phyloP scores from a whole-genome alignment of 768 basidiomycete genomes.

The Tubosaeta brunneosetosa region DNA sequence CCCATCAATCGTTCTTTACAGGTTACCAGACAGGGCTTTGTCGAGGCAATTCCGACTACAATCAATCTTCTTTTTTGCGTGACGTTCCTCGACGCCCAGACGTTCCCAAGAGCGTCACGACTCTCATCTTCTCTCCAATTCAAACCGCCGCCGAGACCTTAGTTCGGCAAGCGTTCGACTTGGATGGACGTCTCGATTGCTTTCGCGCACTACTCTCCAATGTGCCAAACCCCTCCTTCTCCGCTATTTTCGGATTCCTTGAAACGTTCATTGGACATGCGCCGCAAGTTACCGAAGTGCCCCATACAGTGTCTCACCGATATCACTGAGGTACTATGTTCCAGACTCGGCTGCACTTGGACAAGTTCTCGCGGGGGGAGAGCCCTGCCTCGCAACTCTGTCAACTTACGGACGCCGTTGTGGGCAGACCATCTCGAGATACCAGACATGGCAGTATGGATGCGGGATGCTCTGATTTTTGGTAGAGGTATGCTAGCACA shows the following conservation, averaged over 20 bases:
- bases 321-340: slow-evolving; percentile 83
- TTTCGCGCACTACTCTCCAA: slow-evolving; percentile 73
- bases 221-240: slow-evolving; percentile 58
- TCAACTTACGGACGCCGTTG: slow-evolving; percentile 64
- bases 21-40: slow-evolving; percentile 57
- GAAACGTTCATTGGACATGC: slow-evolving; percentile 61
- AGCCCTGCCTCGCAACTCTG: slow-evolving; percentile 54
- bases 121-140: slow-evolving; percentile 78
- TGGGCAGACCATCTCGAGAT: slow-evolving; percentile 83
- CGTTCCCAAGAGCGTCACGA: slow-evolving; percentile 55
- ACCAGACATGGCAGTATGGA: slow-evolving; percentile 90
- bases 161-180: slow-evolving; percentile 83
- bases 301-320: slow-evolving; percentile 92
- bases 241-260: slow-evolving; percentile 69
- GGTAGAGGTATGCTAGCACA: slow-evolving; percentile 81
- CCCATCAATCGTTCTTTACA: slow-evolving; percentile 59
- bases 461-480: slow-evolving; percentile 96
- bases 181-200: slow-evolving; percentile 84
- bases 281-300: slow-evolving; percentile 66
- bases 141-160: slow-evolving; percentile 73
- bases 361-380: slow-evolving; percentile 43
- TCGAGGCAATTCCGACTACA: slow-evolving; percentile 55
- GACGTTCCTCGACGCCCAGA: slow-evolving; percentile 52
- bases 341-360: slow-evolving; percentile 54
- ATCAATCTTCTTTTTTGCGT: slow-evolving; percentile 45